Evolutionary conservation across 2,329 filamentous ascomycete species (phyloP), one percentile per base, ranked within the genome.

Genomic region (Fusarium cyanostomum): DNA sequence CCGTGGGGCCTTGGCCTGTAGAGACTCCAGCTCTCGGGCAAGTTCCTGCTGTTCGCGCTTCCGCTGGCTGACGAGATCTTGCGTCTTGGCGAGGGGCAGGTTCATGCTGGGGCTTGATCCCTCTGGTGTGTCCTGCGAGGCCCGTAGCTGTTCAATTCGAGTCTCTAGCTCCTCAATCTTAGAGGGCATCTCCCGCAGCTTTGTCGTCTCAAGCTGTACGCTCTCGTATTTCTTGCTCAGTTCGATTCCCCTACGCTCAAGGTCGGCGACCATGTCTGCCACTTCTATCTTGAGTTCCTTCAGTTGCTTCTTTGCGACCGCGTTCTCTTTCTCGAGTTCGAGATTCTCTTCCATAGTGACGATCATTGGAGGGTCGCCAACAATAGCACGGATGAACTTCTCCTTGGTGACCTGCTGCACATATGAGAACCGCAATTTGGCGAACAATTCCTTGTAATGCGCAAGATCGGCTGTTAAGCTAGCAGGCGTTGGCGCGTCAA

Each of bases 331-430:
- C 73, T 95, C 92, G 21, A 96, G 79, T 55, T 89, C 88, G 43
- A 89, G 80, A 73, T 97, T 98, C 73, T 98, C 94, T 69, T 89
- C 85, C 38, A 89, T 86, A 35, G 89, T 89, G 56, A 96, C 91
- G 41, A 98, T 90, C 13, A 94, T 83, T 0, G 94, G 95, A 44
- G 94, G 92, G 63, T 97, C 92, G 63, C 92, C 92, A 13, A 96
- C 92, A 69, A 98, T 96, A 64, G 92, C 89, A 67, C 93, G 92
- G 52, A 99, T 89, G 77, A 97, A 98, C 73, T 97, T 96, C 76
- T 99, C 95, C 79, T 98, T 99, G 39, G 94, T 98, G 62, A 98
- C 93, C 81, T 98, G 95, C 78, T 99, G 95, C 69, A 97, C 91
- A 78, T 98, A 98, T 65, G 92, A 96, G 81, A 98, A 98, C 69